Percentiles rank a stretch among this genome's conserved stretches.
These are phyloP conservation scores for Fusarium papillatum DNA, from an alignment of 2,329 filamentous ascomycete genomes.

Conservation along the genomic window DNA sequence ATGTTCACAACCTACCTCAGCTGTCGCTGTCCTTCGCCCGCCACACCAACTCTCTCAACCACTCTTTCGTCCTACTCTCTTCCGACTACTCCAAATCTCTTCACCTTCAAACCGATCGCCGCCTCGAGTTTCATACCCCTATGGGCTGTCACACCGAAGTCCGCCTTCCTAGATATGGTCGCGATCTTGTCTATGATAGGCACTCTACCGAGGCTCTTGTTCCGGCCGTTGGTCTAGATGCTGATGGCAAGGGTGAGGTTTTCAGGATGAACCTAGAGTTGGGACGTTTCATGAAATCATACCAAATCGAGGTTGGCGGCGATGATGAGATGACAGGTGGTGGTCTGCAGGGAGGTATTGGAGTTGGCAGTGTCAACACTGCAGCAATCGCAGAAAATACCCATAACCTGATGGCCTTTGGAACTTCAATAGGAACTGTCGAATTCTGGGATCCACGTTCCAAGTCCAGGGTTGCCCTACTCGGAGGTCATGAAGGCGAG, in stretches of 20 bases:
- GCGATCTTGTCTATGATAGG: constrained; percentile 89
- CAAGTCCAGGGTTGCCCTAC: constrained; percentile 82
- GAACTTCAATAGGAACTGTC: constrained; percentile 94
- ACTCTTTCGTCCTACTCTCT: constrained; percentile 90
- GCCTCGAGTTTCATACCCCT: constrained; percentile 93
- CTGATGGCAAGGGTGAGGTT: constrained; percentile 90
- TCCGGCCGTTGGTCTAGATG: constrained; percentile 88
- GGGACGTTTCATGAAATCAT: constrained; percentile 94
- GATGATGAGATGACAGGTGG: constrained; percentile 82
- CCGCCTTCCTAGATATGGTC: constrained; percentile 92
- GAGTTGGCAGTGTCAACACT: constrained; percentile 88
- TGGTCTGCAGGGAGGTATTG: constrained; percentile 88
- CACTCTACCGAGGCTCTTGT: constrained; percentile 87
- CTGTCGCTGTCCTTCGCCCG: constrained; percentile 93
- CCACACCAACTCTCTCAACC: constrained; percentile 92
- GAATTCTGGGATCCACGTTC: constrained; percentile 97
- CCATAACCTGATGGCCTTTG: constrained; percentile 93
- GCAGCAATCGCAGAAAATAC: constrained; percentile 89
- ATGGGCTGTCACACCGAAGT: constrained; percentile 89
- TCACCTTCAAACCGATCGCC: constrained; percentile 92
- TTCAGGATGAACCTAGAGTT: constrained; percentile 93
- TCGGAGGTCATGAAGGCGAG: constrained; percentile 78
- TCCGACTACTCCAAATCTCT: constrained; percentile 94
- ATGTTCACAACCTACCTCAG: constrained; percentile 95
- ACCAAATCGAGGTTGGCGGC: constrained; percentile 89